Evolutionary conservation across 2,329 filamentous ascomycete species (phyloP).

Genomic region (Lasiodiplodia sp.): DNA sequence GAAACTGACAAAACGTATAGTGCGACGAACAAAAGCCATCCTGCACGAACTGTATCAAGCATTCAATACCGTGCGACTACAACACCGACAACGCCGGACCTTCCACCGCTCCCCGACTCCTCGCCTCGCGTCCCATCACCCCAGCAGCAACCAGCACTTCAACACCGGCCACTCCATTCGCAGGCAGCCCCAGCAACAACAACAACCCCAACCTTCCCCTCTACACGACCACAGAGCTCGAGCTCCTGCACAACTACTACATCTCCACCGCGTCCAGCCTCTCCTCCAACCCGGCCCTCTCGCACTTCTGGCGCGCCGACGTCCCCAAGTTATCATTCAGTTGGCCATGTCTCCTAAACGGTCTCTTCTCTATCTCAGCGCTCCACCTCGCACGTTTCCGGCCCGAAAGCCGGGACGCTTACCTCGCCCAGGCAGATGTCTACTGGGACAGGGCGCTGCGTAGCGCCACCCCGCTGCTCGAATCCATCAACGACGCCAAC

Average conservation of each 20-base stretch:
- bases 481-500: neutral
- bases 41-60: conserved; percentile 42
- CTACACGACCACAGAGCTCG: conserved; percentile 37
- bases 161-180: conserved; percentile 26
- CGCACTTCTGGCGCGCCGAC: conserved; percentile 35
- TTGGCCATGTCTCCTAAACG: conserved; percentile 54
- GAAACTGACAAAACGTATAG: conserved; percentile 7
- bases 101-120: neutral
- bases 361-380: conserved; percentile 52
- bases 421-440: neutral
- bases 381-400: conserved; percentile 44
- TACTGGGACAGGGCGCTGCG: neutral
- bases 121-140: neutral
- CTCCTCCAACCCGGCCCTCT: conserved; percentile 33
- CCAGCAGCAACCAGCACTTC: neutral
- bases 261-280: conserved; percentile 40
- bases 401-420: neutral
- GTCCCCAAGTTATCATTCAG: conserved; percentile 47
- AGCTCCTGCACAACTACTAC: conserved; percentile 43
- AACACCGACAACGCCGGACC: neutral
- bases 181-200: neutral
- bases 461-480: neutral
- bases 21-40: conserved; percentile 42
- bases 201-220: neutral
- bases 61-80: conserved; percentile 37